Evolutionary conservation across 352 stramenopile species (phyloP).

Genomic region (Pythium pyrilobum): DNA sequence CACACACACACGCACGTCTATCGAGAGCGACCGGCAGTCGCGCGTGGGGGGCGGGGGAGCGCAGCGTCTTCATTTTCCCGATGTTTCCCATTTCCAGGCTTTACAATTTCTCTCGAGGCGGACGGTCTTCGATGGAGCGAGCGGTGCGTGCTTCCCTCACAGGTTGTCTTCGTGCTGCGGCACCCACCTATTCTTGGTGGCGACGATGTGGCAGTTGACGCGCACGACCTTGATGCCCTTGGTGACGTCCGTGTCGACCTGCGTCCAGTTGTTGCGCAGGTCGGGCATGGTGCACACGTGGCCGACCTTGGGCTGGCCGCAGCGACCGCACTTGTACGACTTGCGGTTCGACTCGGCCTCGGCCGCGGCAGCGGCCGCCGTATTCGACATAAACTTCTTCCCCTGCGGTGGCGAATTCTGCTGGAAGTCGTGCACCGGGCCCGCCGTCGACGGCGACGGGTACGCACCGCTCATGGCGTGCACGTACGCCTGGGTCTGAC

Average conservation of each 20-base stretch:
- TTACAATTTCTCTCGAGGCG: background rate
- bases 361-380: background rate
- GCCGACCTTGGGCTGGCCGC: constrained; percentile 79
- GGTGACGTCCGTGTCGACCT: constrained; percentile 70
- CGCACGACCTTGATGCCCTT: constrained; percentile 71
- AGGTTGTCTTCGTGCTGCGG: constrained; percentile 59
- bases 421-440: constrained; percentile 18
- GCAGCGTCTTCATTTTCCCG: too few relatives aligned
- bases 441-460: constrained; percentile 11
- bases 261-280: constrained; percentile 82
- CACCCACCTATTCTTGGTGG: constrained; percentile 62
- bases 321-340: constrained; percentile 85
- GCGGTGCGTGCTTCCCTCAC: background rate
- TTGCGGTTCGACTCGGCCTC: constrained; percentile 55
- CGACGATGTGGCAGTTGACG: constrained; percentile 68
- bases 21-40: background rate
- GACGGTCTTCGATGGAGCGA: background rate
- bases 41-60: too few relatives aligned
- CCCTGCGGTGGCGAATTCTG: constrained; percentile 22
- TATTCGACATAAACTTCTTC: background rate
- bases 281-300: constrained; percentile 85
- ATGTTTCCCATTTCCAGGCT: too few relatives aligned
- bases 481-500: constrained; percentile 24
- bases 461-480: constrained; percentile 17
- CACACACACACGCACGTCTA: too few relatives aligned